Conservation (phyloP, 164 flowering plant genomes). For the Saururus chinensis region DNA sequence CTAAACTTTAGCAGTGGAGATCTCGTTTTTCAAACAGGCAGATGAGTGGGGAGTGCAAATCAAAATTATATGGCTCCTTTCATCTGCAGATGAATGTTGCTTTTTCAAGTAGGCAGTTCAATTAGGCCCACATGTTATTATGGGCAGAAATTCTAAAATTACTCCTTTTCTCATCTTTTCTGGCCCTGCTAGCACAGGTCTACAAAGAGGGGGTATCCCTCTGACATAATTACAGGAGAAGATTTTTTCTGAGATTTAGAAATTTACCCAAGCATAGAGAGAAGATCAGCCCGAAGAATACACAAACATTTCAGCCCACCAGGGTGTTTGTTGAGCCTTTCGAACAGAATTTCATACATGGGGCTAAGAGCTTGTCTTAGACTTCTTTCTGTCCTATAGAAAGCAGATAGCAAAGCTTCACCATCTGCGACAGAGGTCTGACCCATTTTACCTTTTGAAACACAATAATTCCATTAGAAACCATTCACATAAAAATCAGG, state of each 20-base stretch:
- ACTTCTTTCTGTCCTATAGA: conserved; percentile 67
- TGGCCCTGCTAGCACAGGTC: too few species aligned
- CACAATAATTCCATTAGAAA: conserved; percentile 1
- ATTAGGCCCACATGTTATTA: too few species aligned
- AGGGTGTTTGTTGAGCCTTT: conserved; percentile 70
- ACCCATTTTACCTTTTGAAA: conserved; percentile 30
- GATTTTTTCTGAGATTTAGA: not conserved
- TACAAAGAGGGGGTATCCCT: not conserved
- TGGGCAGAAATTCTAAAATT: too few species aligned
- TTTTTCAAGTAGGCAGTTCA: too few species aligned
- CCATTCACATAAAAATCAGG: not conserved
- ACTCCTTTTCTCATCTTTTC: too few species aligned
- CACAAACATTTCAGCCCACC: conserved; percentile 79
- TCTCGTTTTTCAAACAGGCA: too few species aligned
- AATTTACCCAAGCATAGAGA: conserved; percentile 52
- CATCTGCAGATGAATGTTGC: too few species aligned
- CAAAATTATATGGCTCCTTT: too few species aligned
- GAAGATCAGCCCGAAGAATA: conserved; percentile 70
- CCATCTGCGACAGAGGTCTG: conserved; percentile 28
- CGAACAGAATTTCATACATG: conserved; percentile 69
- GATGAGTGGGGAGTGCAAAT: too few species aligned
- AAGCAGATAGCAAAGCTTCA: conserved; percentile 44
- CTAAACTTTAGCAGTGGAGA: too few species aligned
- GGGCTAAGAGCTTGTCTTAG: conserved; percentile 82
- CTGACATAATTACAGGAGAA: not conserved